Evolutionary conservation across 2,329 filamentous ascomycete species (phyloP), one percentile per base, ranked within the genome.

Genomic region (Penicillium sp.): DNA sequence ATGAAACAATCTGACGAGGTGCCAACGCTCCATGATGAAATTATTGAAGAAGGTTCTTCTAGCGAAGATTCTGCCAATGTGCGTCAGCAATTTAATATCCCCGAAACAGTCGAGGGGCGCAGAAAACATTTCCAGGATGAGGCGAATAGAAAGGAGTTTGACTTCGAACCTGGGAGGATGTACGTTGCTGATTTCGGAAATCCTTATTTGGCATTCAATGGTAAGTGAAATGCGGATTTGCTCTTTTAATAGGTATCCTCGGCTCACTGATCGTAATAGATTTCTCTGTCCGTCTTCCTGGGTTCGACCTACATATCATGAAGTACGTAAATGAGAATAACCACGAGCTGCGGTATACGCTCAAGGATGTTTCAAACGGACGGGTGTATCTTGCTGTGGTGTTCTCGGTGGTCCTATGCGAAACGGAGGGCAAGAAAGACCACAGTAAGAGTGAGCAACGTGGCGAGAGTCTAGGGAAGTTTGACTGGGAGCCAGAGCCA

Each of bases 261-360:
- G 17, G 8, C 44, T 50, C 23, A 51, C 19, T n/a, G 13, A 4
- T 38, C 2, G 6, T 25, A 7, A 12, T 56, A 73, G 70, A 74
- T 64, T 75, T 79, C 53, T 72, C 73, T 2, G 66, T 78, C 17
- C 72, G 71, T 12, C 61, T 78, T 25, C 75, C 73, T 27, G 72
- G 74, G 1, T 73, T 77, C 53, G 62, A 59, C 17, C 62, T 76
- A 44, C 73, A 72, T 55, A 67, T 75, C 48, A 62, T 68, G 41
- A 69, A 73, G 48, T 75, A 76, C 55, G 73, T 79, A n/a, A 71
- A 78, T 68, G 83, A 85, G 72, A 90, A 89, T 81, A 89, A 90
- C 80, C 90, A 96, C 78, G 83, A 87, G 66, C 84, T 96, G 78
- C 93, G 93, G 83, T 97, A 97, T 77, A 91, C 96, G 58, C 83